phyloP scores from a whole-genome alignment of 202 grass and related monocot genomes.

The Digitaria exilis region DNA sequence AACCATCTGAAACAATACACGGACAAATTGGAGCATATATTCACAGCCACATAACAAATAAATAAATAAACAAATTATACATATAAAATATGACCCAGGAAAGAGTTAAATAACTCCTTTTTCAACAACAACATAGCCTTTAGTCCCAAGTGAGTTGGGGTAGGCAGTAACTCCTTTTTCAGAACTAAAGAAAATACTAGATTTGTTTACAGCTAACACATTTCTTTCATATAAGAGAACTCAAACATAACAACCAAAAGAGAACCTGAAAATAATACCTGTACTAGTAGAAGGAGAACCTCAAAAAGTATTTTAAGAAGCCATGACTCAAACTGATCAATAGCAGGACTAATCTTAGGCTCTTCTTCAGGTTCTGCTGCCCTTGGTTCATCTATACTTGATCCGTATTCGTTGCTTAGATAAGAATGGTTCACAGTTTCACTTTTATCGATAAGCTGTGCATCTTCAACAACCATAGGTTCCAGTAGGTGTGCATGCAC shows the following conservation, averaged over 20 bases:
- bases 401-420: constrained; percentile 58
- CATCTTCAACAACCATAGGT: constrained; percentile 86
- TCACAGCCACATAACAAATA: not conserved
- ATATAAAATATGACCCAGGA: constrained; percentile 4
- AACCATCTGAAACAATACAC: not conserved
- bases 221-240: constrained; percentile 7
- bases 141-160: too few relatives aligned
- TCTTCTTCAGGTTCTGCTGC: constrained; percentile 45
- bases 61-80: constrained; percentile 3
- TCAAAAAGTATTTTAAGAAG: constrained; percentile 91
- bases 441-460: constrained; percentile 55
- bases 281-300: constrained; percentile 89
- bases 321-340: constrained; percentile 98
- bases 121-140: too few relatives aligned
- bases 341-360: constrained; percentile 60
- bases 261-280: constrained; percentile 53
- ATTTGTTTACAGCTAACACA: constrained; percentile 16
- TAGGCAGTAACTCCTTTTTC: too few relatives aligned
- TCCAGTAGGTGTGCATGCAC: constrained; percentile 93
- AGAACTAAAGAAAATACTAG: constrained; percentile 16
- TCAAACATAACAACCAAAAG: constrained; percentile 37
- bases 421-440: constrained; percentile 57
- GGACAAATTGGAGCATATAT: not conserved
- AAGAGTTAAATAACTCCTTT: not conserved
- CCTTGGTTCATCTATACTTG: constrained; percentile 53